Conservation (phyloP, 345 rosid species). For the Eucalyptus polybractea region DNA sequence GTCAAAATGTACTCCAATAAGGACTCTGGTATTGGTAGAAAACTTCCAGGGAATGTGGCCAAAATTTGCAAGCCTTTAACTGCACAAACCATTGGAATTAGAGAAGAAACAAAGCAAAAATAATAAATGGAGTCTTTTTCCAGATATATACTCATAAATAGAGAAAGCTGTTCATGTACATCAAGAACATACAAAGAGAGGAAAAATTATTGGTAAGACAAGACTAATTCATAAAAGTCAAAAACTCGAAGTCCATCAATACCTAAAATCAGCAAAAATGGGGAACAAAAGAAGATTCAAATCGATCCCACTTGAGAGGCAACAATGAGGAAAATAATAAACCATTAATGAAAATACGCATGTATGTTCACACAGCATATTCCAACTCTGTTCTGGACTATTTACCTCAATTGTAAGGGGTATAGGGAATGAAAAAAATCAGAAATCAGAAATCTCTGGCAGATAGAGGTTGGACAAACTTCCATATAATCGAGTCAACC, state of each 20-base stretch:
- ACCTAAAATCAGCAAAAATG: not conserved
- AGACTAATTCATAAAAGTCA: not conserved
- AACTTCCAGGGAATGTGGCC: slow-evolving; percentile 45
- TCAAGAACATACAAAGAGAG: no score
- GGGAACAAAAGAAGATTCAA: not conserved
- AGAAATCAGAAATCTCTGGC: not conserved
- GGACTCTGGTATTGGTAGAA: slow-evolving; percentile 28
- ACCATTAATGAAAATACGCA: not conserved
- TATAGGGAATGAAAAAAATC: not conserved
- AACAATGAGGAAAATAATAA: not conserved
- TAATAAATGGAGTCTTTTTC: not conserved
- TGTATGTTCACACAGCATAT: not conserved
- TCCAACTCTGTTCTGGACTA: not conserved
- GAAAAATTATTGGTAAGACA: not conserved
- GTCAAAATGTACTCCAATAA: slow-evolving; percentile 56
- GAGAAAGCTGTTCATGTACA: not conserved
- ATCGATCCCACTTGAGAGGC: not conserved
- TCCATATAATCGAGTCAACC: not conserved
- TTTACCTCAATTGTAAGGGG: not conserved
- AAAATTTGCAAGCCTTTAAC: slow-evolving; percentile 79
- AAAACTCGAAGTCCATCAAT: not conserved
- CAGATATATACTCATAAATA: not conserved
- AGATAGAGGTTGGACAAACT: not conserved
- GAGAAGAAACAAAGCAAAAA: not conserved
- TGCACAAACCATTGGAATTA: slow-evolving; percentile 14